A percentile compares a stretch with the other conserved stretches of the same genome.
These are phyloP conservation scores for Bretschneidera sinensis DNA, from an alignment of 345 rosid genomes.

Conservation along the genomic window DNA sequence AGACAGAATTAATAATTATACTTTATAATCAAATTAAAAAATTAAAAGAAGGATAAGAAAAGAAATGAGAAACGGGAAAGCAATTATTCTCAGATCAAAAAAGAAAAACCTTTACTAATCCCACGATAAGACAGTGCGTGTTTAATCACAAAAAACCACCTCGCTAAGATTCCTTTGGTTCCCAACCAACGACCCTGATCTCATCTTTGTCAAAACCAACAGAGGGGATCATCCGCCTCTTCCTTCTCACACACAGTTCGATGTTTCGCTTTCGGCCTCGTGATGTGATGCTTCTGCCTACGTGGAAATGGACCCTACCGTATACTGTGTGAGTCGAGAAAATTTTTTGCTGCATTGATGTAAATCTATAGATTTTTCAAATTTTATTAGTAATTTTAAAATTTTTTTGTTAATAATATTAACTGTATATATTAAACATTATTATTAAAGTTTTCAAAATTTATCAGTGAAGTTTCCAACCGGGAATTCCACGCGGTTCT, in stretches of 20 bases:
- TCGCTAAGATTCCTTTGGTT: constrained; percentile 25
- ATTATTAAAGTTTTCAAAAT: no score
- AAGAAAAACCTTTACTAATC: constrained; percentile 10
- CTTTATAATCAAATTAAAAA: background rate
- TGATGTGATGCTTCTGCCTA: constrained; percentile 33
- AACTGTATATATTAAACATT: no score
- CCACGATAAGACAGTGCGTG: constrained; percentile 14
- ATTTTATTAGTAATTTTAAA: no score
- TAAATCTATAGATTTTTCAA: no score
- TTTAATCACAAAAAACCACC: constrained; percentile 1
- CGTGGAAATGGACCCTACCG: constrained; percentile 30
- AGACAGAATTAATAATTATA: no score
- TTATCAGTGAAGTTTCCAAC: no score
- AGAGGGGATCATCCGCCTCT: constrained; percentile 22
- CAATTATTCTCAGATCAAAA: background rate
- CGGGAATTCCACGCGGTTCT: no score
- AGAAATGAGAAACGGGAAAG: background rate
- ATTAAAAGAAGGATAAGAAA: background rate
- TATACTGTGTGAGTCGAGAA: no score
- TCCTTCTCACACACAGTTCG: constrained; percentile 30
- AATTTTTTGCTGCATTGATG: no score
- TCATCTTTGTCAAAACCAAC: constrained; percentile 12
- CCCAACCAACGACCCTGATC: constrained; percentile 22
- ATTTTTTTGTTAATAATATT: no score
- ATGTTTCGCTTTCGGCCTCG: constrained; percentile 49